These are phyloP conservation scores for Butyriboletus loyo DNA, from an alignment of 768 basidiomycete genomes.

Conservation along the genomic window DNA sequence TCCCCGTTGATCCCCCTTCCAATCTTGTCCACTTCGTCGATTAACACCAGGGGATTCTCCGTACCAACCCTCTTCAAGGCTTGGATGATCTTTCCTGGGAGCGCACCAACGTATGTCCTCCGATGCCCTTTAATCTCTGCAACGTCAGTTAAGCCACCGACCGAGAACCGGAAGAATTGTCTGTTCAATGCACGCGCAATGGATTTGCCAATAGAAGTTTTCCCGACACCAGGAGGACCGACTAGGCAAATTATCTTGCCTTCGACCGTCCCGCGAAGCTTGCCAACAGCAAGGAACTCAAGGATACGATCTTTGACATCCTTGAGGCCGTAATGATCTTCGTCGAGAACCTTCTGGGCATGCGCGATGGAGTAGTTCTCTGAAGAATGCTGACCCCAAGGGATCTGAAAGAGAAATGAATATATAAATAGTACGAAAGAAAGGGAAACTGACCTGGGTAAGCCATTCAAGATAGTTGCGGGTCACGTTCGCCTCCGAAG, in stretches of 20 bases:
- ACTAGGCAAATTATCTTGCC: constrained; percentile 98
- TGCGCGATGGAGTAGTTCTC: constrained; percentile 90
- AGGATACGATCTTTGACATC: constrained; percentile 93
- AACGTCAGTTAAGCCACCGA: constrained; percentile 94
- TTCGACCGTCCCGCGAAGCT: constrained; percentile 89
- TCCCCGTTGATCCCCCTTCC: constrained; percentile 90
- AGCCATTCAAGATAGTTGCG: constrained; percentile 94
- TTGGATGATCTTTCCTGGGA: constrained; percentile 94
- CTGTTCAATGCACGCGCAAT: constrained; percentile 88
- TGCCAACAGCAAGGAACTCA: constrained; percentile 94
- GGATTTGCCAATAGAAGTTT: constrained; percentile 94
- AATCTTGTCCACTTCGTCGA: constrained; percentile 97
- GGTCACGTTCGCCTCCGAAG: constrained; percentile 91
- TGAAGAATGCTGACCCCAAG: constrained; percentile 92
- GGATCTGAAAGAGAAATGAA: constrained; percentile 53
- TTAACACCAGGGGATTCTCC: constrained; percentile 90
- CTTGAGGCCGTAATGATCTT: constrained; percentile 90
- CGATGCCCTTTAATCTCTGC: constrained; percentile 99
- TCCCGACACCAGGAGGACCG: constrained; percentile 97
- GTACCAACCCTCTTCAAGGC: constrained; percentile 90
- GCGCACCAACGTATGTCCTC: constrained; percentile 92
- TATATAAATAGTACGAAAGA: neutral
- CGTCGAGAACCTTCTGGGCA: constrained; percentile 82
- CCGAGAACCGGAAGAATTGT: constrained; percentile 95
- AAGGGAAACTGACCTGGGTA: constrained; percentile 53